phyloP scores from a whole-genome alignment of 129 eudicot species.

The Saussurea involucrata region DNA sequence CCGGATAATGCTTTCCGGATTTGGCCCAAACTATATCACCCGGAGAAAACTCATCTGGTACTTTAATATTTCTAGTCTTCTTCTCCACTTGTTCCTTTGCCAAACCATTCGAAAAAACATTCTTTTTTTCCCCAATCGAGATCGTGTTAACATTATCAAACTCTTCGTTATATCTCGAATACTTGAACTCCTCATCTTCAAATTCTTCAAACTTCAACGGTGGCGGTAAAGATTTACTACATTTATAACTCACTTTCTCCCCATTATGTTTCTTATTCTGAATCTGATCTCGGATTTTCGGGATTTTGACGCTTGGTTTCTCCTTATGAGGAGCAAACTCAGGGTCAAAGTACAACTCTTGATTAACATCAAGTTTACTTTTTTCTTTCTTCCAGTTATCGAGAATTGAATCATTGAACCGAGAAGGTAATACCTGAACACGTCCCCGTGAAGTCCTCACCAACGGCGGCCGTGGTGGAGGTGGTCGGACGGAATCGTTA shows the following conservation, averaged over 20 bases:
- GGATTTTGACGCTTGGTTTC: slow-evolving; percentile 21
- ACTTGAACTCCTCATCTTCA: slow-evolving; percentile 19
- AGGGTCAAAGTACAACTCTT: slow-evolving; percentile 43
- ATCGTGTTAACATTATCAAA: background rate
- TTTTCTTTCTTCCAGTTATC: slow-evolving; percentile 98
- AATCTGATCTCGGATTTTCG: slow-evolving; percentile 19
- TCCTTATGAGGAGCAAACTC: slow-evolving; percentile 46
- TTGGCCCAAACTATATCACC: slow-evolving; percentile 93
- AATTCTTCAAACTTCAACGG: slow-evolving; percentile 32
- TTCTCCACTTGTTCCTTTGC: slow-evolving; percentile 15
- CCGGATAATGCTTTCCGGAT: slow-evolving; percentile 68
- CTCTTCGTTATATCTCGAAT: slow-evolving; percentile 20
- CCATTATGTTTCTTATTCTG: slow-evolving; percentile 22
- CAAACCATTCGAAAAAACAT: slow-evolving; percentile 16
- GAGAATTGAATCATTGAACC: slow-evolving; percentile 79
- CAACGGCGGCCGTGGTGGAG: slow-evolving; percentile 65
- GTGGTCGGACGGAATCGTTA: slow-evolving; percentile 22
- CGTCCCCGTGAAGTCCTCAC: slow-evolving; percentile 91
- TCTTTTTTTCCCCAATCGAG: slow-evolving; percentile 19
- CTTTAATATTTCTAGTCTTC: slow-evolving; percentile 16
- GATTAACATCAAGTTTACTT: slow-evolving; percentile 21
- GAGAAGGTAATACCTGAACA: slow-evolving; percentile 92
- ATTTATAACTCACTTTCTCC: slow-evolving; percentile 24
- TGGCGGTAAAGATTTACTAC: slow-evolving; percentile 25
- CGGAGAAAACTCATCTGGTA: slow-evolving; percentile 45